Evolutionary conservation across 73 alveolate genomes (phyloP).

Genomic region (Paramecium bursaria): DNA sequence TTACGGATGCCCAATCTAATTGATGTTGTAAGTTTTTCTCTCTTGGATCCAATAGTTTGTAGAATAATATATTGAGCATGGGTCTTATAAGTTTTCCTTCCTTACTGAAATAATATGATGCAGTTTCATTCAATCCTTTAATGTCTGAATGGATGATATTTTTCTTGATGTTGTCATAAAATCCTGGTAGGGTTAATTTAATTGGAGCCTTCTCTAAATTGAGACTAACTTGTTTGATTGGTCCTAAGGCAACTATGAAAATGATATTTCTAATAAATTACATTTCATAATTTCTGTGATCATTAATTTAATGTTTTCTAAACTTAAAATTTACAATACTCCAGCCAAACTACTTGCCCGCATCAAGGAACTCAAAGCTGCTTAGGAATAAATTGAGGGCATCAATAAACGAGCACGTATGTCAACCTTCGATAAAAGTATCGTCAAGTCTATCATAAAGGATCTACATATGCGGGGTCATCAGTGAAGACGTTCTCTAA

Average conservation of each 20-base stretch:
- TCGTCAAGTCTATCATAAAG: too few relatives aligned
- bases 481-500: too few relatives aligned
- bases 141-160: slow-evolving; percentile 21
- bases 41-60: slow-evolving; percentile 1
- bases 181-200: too few relatives aligned
- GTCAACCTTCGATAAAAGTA: too few relatives aligned
- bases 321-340: slow-evolving; percentile 47
- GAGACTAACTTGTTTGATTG: too few relatives aligned
- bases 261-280: too few relatives aligned
- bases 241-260: too few relatives aligned
- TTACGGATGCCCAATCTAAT: slow-evolving; percentile 65
- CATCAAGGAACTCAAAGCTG: background rate
- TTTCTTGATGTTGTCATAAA: slow-evolving; percentile 13
- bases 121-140: slow-evolving; percentile 28
- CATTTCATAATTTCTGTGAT: too few relatives aligned
- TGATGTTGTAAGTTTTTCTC: slow-evolving; percentile 4
- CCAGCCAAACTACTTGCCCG: background rate
- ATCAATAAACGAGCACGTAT: too few relatives aligned
- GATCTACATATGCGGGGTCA: too few relatives aligned
- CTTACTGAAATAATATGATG: slow-evolving; percentile 61
- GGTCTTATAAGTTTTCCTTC: slow-evolving; percentile 71
- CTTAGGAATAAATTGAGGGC: too few relatives aligned
- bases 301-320: slow-evolving; percentile 21
- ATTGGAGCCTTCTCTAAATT: too few relatives aligned
- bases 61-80: slow-evolving; percentile 43